Conservation (phyloP, 306 rosid species). For the Castanea crenata region DNA sequence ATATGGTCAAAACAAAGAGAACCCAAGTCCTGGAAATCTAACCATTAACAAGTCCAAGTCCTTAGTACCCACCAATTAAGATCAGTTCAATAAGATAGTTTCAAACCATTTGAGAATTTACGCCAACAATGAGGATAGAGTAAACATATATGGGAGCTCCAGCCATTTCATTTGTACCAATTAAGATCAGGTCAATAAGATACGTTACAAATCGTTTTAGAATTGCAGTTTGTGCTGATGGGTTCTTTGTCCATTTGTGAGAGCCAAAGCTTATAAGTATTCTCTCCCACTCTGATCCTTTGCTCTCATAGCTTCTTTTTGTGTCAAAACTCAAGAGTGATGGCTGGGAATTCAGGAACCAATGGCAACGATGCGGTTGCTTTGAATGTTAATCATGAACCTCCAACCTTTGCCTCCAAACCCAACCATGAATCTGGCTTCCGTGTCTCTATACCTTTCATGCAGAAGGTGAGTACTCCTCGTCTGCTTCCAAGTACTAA, state of each 20-base stretch:
- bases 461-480: conserved; percentile 59
- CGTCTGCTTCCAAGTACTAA: neutral
- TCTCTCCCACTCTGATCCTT: neutral
- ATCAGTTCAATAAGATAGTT: too few species aligned
- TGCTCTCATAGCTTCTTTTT: neutral
- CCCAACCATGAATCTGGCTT: conserved; percentile 6
- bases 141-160: too few species aligned
- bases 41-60: too few species aligned
- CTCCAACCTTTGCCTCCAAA: conserved; percentile 7
- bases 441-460: conserved; percentile 39
- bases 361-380: conserved; percentile 36
- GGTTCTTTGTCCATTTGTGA: neutral
- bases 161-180: too few species aligned
- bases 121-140: too few species aligned
- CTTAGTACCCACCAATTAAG: too few species aligned
- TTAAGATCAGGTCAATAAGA: too few species aligned
- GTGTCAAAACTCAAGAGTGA: neutral
- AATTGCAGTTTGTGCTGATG: too few species aligned
- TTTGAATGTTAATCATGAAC: conserved; percentile 26
- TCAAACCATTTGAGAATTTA: too few species aligned
- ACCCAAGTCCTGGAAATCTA: too few species aligned
- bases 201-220: too few species aligned
- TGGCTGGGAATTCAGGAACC: conserved; percentile 48
- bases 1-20: too few species aligned
- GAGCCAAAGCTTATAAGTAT: neutral